phyloP scores from a whole-genome alignment of 768 basidiomycete genomes.

The Crassisporium funariophilum region DNA sequence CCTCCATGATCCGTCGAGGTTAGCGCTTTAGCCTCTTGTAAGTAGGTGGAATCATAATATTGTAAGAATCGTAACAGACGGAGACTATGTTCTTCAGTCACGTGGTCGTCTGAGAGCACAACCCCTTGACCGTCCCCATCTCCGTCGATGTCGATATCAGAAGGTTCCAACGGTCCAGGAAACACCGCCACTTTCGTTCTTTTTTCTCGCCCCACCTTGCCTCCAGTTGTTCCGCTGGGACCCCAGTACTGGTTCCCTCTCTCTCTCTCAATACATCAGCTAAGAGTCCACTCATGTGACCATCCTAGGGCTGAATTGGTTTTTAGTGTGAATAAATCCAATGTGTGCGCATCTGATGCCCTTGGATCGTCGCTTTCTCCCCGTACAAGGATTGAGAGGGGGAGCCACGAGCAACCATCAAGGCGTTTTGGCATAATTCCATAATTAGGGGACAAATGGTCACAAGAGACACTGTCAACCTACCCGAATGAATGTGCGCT shows the following conservation, averaged over 20 bases:
- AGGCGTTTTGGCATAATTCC: background rate
- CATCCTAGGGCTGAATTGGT: conserved; percentile 56
- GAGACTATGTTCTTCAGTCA: too few species aligned
- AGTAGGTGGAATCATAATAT: too few species aligned
- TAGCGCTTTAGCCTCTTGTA: too few species aligned
- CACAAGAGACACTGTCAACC: conserved; percentile 62
- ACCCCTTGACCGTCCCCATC: background rate
- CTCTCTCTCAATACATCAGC: too few species aligned
- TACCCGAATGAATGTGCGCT: conserved; percentile 62
- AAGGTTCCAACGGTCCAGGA: conserved; percentile 45
- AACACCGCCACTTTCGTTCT: conserved; percentile 45
- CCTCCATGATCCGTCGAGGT: too few species aligned
- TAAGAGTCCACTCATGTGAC: conserved; percentile 40
- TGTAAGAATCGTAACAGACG: too few species aligned
- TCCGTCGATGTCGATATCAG: too few species aligned
- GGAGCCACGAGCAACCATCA: conserved; percentile 2
- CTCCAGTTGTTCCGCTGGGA: too few species aligned
- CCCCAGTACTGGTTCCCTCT: too few species aligned
- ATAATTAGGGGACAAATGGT: conserved; percentile 12
- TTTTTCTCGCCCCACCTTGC: conserved; percentile 17
- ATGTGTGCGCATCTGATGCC: conserved; percentile 45
- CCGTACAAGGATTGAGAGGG: conserved; percentile 56
- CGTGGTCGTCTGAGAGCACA: too few species aligned
- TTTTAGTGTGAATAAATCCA: conserved; percentile 55
- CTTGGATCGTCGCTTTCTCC: conserved; percentile 64